Evolutionary conservation across 495 filamentous ascomycete genomes (phyloP).

Genomic region (Endocarpon pusillum): DNA sequence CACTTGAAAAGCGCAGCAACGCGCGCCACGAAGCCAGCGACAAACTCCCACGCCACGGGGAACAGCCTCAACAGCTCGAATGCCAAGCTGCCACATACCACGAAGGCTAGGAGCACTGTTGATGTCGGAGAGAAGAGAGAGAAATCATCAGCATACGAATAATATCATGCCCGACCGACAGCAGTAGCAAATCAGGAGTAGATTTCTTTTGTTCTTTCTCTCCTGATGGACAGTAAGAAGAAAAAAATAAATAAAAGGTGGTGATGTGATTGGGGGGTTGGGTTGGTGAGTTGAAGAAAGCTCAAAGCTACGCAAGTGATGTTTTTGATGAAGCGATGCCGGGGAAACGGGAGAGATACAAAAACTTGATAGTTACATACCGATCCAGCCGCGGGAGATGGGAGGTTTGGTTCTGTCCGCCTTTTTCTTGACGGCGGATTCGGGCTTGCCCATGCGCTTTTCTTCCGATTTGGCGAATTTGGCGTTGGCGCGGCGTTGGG

Average conservation of each 20-base stretch:
- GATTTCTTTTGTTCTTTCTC: not conserved
- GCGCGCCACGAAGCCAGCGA: too few relatives aligned
- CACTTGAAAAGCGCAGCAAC: too few relatives aligned
- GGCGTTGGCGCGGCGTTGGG: slow-evolving; percentile 78
- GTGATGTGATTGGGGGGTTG: slow-evolving; percentile 4
- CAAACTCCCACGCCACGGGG: slow-evolving; percentile 28
- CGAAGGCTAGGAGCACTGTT: slow-evolving; percentile 64
- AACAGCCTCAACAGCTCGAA: slow-evolving; percentile 76
- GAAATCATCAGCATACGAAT: too few relatives aligned
- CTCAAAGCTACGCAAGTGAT: slow-evolving; percentile 13
- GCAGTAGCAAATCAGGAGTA: not conserved
- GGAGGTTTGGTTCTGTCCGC: slow-evolving; percentile 54
- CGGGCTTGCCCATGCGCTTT: slow-evolving; percentile 67
- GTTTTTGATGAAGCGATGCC: not conserved
- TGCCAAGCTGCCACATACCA: slow-evolving; percentile 67
- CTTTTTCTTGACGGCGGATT: slow-evolving; percentile 49
- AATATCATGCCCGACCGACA: too few relatives aligned
- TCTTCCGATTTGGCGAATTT: slow-evolving; percentile 67
- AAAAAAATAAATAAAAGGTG: not conserved
- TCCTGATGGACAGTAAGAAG: not conserved
- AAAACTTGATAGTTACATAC: slow-evolving; percentile 36
- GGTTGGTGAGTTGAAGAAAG: slow-evolving; percentile 13
- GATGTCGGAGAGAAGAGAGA: too few relatives aligned
- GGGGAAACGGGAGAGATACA: not conserved
- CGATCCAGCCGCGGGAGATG: slow-evolving; percentile 64